Conservation (phyloP, 768 basidiomycete species). For the Amanita brunnescens region DNA sequence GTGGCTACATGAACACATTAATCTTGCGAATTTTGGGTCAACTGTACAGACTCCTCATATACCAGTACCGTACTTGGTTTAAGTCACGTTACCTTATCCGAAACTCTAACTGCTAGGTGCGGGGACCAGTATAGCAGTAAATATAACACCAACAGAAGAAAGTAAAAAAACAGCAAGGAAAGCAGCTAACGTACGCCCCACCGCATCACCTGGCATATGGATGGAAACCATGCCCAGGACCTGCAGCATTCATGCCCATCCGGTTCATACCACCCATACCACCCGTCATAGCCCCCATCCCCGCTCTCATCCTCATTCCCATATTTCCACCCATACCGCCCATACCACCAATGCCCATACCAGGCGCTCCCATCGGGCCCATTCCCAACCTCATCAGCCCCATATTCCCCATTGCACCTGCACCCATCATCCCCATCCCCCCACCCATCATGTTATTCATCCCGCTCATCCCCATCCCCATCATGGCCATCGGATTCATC, state of each 20-base stretch:
- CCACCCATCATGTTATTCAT: constrained; percentile 23
- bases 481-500: constrained; percentile 45
- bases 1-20: too few relatives aligned
- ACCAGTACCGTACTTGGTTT: too few relatives aligned
- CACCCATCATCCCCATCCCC: constrained; percentile 17
- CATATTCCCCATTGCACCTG: constrained; percentile 26
- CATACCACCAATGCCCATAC: constrained; percentile 13
- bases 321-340: constrained; percentile 15
- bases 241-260: constrained; percentile 17
- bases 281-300: constrained; percentile 14
- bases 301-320: constrained; percentile 14
- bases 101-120: too few relatives aligned
- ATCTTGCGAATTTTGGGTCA: too few relatives aligned
- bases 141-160: background rate
- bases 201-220: constrained; percentile 45
- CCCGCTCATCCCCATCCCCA: constrained; percentile 29
- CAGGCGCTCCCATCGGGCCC: constrained; percentile 21
- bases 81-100: too few relatives aligned
- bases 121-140: background rate
- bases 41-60: too few relatives aligned
- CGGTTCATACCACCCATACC: constrained; percentile 11
- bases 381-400: constrained; percentile 28
- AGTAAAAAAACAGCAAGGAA: background rate
- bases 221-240: constrained; percentile 50
- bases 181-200: background rate